phyloP scores from a whole-genome alignment of 768 basidiomycete genomes.

The Lentinula detonsa region DNA sequence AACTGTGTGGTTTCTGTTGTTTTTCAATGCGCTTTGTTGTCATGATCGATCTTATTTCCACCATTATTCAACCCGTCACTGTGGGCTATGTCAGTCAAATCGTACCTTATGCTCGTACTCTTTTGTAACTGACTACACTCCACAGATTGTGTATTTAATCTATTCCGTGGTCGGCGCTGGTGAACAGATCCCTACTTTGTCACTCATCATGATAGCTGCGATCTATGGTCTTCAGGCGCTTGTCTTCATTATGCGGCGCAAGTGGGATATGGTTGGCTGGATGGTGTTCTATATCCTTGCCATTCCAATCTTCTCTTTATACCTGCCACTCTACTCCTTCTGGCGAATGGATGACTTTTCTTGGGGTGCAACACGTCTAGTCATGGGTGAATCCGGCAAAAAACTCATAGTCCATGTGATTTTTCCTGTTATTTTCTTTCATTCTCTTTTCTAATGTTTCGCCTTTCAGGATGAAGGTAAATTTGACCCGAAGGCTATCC shows the following conservation, averaged over 20 bases:
- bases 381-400: slow-evolving; percentile 92
- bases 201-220: slow-evolving; percentile 88
- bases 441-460: slow-evolving; percentile 5
- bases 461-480: slow-evolving; percentile 84
- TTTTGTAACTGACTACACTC: slow-evolving; percentile 11
- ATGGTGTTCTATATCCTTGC: slow-evolving; percentile 95
- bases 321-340: slow-evolving; percentile 92
- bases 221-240: slow-evolving; percentile 93
- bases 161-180: slow-evolving; percentile 67
- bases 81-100: slow-evolving; percentile 73
- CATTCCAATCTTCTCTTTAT: slow-evolving; percentile 89
- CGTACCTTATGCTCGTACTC: not conserved
- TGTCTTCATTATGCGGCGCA: slow-evolving; percentile 86
- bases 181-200: slow-evolving; percentile 69
- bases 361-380: slow-evolving; percentile 90
- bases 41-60: slow-evolving; percentile 92
- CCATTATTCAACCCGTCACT: slow-evolving; percentile 78
- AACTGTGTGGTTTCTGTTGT: slow-evolving; percentile 95
- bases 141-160: slow-evolving; percentile 81
- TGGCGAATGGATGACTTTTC: slow-evolving; percentile 99
- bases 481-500: slow-evolving; percentile 90
- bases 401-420: slow-evolving; percentile 91
- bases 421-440: slow-evolving; percentile 7
- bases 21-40: slow-evolving; percentile 99
- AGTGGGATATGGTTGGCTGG: slow-evolving; percentile 99